Evolutionary conservation across 805 yeast genomes (phyloP), one percentile per base, ranked within the genome.

Genomic region (Vanderwaltozyma tropicalis): DNA sequence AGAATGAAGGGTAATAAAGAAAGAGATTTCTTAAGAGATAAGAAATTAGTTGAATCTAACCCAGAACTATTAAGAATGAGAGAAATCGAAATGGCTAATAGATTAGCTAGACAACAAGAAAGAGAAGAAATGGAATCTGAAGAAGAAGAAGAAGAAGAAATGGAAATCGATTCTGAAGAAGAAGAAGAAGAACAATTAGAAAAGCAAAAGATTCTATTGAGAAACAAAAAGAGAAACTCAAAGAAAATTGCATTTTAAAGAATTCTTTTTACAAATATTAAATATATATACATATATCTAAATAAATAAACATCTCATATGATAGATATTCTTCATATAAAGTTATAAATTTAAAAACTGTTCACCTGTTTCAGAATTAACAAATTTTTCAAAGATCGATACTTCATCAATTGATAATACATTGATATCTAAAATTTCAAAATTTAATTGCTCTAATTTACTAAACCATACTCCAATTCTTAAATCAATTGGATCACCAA

Each of bases 1-100:
- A 83, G 98, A 78, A 92, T 92, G 98, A 85, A 83, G 66, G 96
- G 96, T 47, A 92, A 92, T 69, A 83, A 79, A 66, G 96, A 83
- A 50, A 76, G 78, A 62, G 82, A 83, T 62, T 71, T 86, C 56
- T 85, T 78, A 39, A 70, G 81, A 41, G 98, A 92, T 66, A 78
- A 78, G 67, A 85, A 85, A 66, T 72, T 92, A 58, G 92, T 92
- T 34, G 95, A 80, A 59, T 68, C 75, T 41, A 76, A 92, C 67
- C 95, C 95, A 50, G 95, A 83, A 59, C 69, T 89, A 59, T 72
- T 92, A 66, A 82, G 76, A 63, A 77, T 86, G 74, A 83, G 96
- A 71, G 96, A 87, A 27, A 96, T 88, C 41, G 96, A 88, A 67
- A 64, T 86, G 48, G 78, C 84, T 55, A 76, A 78, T 61, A 73